phyloP scores from a whole-genome alignment of 345 rosid genomes.

The Moricandia arvensis region DNA sequence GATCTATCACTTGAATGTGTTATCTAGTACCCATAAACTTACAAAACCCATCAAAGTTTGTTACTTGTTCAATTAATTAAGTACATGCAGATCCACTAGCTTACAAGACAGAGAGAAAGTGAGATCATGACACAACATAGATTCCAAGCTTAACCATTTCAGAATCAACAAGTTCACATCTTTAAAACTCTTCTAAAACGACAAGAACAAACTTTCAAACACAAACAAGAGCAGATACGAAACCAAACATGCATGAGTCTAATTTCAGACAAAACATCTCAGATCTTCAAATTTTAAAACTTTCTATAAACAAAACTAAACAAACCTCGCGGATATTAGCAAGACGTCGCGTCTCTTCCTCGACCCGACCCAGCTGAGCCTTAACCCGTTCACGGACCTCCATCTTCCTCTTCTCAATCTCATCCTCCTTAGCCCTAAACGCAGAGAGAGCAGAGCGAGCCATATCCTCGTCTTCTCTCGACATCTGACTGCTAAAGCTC shows the following conservation, averaged over 20 bases:
- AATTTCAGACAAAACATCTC: neutral
- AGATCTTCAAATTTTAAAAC: constrained; percentile 3
- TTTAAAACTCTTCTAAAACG: neutral
- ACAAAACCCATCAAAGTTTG: neutral
- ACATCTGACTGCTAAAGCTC: constrained; percentile 85
- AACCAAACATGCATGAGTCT: constrained; percentile 1
- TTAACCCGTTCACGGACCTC: constrained; percentile 87
- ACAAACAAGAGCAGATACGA: neutral
- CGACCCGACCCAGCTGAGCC: constrained; percentile 79
- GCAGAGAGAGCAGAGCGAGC: constrained; percentile 84
- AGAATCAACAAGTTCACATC: constrained; percentile 24
- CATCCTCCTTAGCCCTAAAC: constrained; percentile 95
- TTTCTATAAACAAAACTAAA: neutral
- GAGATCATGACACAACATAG: neutral
- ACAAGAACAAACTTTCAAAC: neutral
- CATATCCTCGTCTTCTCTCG: constrained; percentile 93
- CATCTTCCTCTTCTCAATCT: constrained; percentile 83
- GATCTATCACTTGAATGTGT: neutral
- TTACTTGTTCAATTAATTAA: neutral
- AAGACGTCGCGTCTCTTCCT: constrained; percentile 77
- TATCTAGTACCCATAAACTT: neutral
- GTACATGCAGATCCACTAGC: constrained; percentile 16
- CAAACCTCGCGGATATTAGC: constrained; percentile 82
- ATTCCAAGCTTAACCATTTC: too few relatives aligned
- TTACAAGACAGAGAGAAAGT: neutral